Base-by-base conservation (phyloP, 805 yeast genomes). In the Wickerhamiella bombiphila region DNA sequence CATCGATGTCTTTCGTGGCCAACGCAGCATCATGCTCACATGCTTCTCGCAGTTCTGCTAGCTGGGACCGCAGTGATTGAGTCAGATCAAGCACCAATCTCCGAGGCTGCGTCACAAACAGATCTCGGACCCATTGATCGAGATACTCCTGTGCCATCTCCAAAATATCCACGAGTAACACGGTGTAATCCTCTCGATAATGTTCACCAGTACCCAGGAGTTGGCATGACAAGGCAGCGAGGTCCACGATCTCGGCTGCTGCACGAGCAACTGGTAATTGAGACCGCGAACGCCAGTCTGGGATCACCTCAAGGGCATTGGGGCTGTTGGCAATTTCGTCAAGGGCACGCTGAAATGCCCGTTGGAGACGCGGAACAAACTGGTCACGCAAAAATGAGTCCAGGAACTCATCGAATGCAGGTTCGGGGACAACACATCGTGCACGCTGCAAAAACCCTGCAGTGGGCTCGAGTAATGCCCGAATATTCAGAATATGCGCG, bases 401-500 rank as follows among this genome's bases (percentile, higher is more conserved):
- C 53, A 81, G 74, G 52, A 81, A 55, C 49, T 49, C 4, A 21
- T 32, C 42, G 25, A 41, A 45, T 15, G 24, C 6, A 3, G 47
- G 39, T 6, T 48, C 42, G 4, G 49, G 66, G 8, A 69, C 54
- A 3, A 66, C 50, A 2, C 64, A 48, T 8, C 65, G 59, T 1
- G 80, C 60, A 1, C 80, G 74, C 32, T 80, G 75, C 19, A 74
- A 63, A 50, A 81, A 82, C 9, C 74, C 59, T 34, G 82, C 64
- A 28, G 82, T 72, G 28, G 80, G 76, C 40, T 80, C 94, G 35
- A 82, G 57, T 13, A 85, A 68, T 4, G 80, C 68, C 45, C 86
- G 68, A 77, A 86, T 81, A 49, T 85, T 82, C 57, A 79, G 74
- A 13, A 83, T 68, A 50, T 74, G 74, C 2, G 82, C 74, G 0